Evolutionary conservation across 1,284 basidiomycete genomes (phyloP).

Genomic region (Pseudozyma pruni): DNA sequence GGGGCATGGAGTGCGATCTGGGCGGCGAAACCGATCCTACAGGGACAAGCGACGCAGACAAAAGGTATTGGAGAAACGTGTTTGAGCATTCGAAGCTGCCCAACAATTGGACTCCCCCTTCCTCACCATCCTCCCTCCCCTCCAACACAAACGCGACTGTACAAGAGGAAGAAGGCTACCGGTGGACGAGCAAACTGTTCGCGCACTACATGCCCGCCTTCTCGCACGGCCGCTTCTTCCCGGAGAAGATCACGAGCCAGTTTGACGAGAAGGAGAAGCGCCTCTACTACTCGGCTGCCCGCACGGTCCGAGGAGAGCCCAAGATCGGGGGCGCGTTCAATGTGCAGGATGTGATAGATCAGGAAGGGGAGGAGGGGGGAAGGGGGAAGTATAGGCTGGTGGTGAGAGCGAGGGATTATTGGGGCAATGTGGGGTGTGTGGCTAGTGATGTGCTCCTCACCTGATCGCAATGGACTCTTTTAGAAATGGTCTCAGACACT

Average conservation of each 20-base stretch:
- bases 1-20: conserved; percentile 44
- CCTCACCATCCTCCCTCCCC: background rate
- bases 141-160: background rate
- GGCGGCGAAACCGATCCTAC: conserved; percentile 37
- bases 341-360: conserved; percentile 22
- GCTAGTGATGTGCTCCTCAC: conserved; percentile 41
- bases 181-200: conserved; percentile 44
- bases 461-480: conserved; percentile 1
- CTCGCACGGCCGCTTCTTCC: conserved; percentile 41
- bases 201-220: conserved; percentile 54
- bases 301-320: conserved; percentile 44
- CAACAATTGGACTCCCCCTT: conserved; percentile 27
- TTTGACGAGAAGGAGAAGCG: conserved; percentile 58
- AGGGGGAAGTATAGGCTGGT: conserved; percentile 52
- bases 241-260: conserved; percentile 45
- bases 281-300: conserved; percentile 50
- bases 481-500: background rate
- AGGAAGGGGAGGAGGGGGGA: conserved; percentile 24
- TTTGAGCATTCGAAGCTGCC: conserved; percentile 60
- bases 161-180: conserved; percentile 5
- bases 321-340: conserved; percentile 47
- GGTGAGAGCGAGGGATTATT: conserved; percentile 55
- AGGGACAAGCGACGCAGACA: conserved; percentile 13
- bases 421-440: conserved; percentile 54
- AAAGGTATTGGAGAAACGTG: conserved; percentile 28